Conservation (phyloP, 176 grass and related monocot genomes). For the Ampelocalamus luodianensis region DNA sequence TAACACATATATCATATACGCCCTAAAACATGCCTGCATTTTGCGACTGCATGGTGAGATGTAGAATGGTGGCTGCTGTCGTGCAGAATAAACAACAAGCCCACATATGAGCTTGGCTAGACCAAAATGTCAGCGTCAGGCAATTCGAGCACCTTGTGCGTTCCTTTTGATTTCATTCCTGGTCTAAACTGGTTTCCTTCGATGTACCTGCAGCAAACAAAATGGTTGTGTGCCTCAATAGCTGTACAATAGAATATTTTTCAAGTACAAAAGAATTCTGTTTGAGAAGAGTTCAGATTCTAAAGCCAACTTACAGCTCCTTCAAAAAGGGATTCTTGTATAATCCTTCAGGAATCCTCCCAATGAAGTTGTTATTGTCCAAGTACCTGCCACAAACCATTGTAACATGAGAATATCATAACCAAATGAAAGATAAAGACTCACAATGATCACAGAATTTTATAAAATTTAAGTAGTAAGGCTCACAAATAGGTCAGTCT, state of each 20-base stretch:
- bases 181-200: slow-evolving; percentile 93
- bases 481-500: slow-evolving; percentile 96
- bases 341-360: slow-evolving; percentile 87
- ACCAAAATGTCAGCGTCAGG: slow-evolving; percentile 75
- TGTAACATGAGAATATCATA: not conserved
- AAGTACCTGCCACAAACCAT: slow-evolving; percentile 63
- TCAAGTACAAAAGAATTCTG: not conserved
- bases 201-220: slow-evolving; percentile 61
- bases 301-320: slow-evolving; percentile 73
- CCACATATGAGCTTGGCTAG: slow-evolving; percentile 36
- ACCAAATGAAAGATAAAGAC: not conserved
- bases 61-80: not conserved
- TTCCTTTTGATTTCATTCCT: slow-evolving; percentile 78
- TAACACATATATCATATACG: slow-evolving; percentile 34
- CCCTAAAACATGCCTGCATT: slow-evolving; percentile 1
- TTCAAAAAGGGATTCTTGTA: slow-evolving; percentile 94
- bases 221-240: slow-evolving; percentile 11
- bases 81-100: not conserved
- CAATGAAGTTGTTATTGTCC: slow-evolving; percentile 90
- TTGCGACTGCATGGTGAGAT: slow-evolving; percentile 13
- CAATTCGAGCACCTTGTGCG: slow-evolving; percentile 87
- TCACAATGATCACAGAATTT: not conserved
- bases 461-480: not conserved
- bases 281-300: slow-evolving; percentile 16
- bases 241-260: not conserved